Base-by-base conservation (phyloP, 1,284 basidiomycete genomes). In the Pholiota adiposa region DNA sequence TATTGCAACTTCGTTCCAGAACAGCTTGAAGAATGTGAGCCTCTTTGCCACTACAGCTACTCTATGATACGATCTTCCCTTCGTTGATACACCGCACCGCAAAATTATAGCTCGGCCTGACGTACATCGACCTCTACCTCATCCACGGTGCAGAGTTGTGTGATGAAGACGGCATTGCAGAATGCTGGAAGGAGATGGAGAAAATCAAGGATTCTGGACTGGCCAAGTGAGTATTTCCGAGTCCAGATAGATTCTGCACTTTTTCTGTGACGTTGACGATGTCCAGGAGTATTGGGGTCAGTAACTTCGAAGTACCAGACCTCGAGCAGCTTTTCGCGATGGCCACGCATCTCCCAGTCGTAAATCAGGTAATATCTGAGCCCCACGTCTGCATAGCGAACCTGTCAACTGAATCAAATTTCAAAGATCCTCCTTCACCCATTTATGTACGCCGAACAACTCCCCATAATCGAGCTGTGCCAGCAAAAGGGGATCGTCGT, bases 361-460 rank as follows among this genome's bases (percentile, higher is more conserved):
- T 87, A 46, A 91, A 92, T 70, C 91, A 92, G 73, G 88, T 85
- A 51, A 52, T 9, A n/a, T n/a, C n/a, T 43, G 19, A 19, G 40
- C 2, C 40, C 44, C 8, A 21, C 16, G 36, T n/a, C n/a, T n/a
- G n/a, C n/a, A n/a, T n/a, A n/a, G n/a, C n/a, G n/a, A n/a, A n/a
- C n/a, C n/a, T n/a, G n/a, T n/a, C n/a, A n/a, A n/a, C n/a, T n/a
- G n/a, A n/a, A n/a, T n/a, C n/a, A n/a, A n/a, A n/a, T n/a, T n/a
- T n/a, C n/a, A n/a, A n/a, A 88, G 86, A 89, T 88, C 62, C 68
- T 80, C 29, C 79, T 92, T 54, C 87, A 90, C 62, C 89, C 89
- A 9, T 90, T 90, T 67, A 86, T 89, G 54, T 87, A 87, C 66
- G 71, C 74, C 4, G 72, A 79, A 52, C 83, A 85, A 65, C 79